These are phyloP conservation scores for Cytospora mali DNA, from an alignment of 2,329 filamentous ascomycete species.

Conservation along the genomic window DNA sequence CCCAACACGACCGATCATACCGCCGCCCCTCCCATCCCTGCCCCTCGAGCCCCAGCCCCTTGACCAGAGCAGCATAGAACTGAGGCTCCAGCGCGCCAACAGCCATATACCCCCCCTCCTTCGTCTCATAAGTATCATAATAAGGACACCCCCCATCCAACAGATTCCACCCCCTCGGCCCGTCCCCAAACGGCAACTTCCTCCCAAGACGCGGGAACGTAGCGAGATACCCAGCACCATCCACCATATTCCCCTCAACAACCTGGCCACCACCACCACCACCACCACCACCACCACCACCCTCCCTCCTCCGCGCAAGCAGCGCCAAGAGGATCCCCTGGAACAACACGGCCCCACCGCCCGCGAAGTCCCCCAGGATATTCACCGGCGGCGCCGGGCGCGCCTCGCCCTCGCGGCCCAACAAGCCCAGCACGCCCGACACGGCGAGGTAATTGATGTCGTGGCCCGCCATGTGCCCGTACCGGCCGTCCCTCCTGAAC, in stretches of 20 bases:
- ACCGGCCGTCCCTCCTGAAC: slow-evolving; percentile 84
- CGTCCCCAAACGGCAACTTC: slow-evolving; percentile 64
- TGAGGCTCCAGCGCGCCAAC: slow-evolving; percentile 90
- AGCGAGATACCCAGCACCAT: slow-evolving; percentile 78
- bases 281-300: slow-evolving; percentile 57
- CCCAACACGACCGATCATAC: slow-evolving; percentile 67
- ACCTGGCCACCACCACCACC: slow-evolving; percentile 72
- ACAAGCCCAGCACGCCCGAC: slow-evolving; percentile 74
- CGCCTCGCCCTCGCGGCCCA: slow-evolving; percentile 68
- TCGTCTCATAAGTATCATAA: slow-evolving; percentile 87
- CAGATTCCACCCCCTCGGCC: slow-evolving; percentile 71
- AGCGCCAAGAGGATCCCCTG: slow-evolving; percentile 82
- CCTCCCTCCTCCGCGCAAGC: slow-evolving; percentile 54
- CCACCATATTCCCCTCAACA: slow-evolving; percentile 96
- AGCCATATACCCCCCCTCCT: slow-evolving; percentile 77
- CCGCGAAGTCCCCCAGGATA: slow-evolving; percentile 87
- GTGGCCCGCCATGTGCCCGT: slow-evolving; percentile 86
- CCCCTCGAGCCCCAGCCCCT: slow-evolving; percentile 63
- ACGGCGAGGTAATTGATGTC: slow-evolving; percentile 97
- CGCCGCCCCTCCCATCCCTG: slow-evolving; percentile 55
- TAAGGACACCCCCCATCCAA: slow-evolving; percentile 85
- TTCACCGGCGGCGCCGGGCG: slow-evolving; percentile 84
- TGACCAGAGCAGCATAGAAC: slow-evolving; percentile 73
- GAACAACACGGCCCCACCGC: slow-evolving; percentile 81
- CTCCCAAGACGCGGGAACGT: slow-evolving; percentile 73